These are phyloP conservation scores for Lactarius deliciosus DNA, from an alignment of 768 basidiomycete species.

Conservation along the genomic window DNA sequence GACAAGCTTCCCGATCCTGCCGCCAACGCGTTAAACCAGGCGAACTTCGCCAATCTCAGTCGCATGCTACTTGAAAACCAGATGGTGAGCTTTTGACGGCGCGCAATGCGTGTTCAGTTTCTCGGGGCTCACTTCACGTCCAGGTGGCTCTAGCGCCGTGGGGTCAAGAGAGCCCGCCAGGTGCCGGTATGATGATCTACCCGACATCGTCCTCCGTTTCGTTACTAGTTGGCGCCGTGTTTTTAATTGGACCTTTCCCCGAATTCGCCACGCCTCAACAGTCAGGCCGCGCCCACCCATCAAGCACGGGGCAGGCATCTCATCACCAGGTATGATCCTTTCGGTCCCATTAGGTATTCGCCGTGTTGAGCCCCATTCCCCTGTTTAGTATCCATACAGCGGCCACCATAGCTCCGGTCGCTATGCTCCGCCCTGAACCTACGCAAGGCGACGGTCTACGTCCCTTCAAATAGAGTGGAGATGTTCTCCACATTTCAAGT, in stretches of 20 bases:
- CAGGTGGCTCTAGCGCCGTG: slow-evolving; percentile 28
- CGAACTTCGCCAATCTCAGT: slow-evolving; percentile 55
- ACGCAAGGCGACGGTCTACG: neutral
- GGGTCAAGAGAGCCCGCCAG: slow-evolving; percentile 23
- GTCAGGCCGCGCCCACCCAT: slow-evolving; percentile 9
- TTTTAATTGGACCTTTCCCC: slow-evolving; percentile 49
- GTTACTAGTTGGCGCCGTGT: slow-evolving; percentile 27
- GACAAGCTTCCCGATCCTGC: slow-evolving; percentile 54
- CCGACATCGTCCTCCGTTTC: slow-evolving; percentile 22
- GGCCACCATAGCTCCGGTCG: slow-evolving; percentile 20
- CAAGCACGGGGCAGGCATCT: slow-evolving; percentile 46
- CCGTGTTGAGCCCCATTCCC: neutral
- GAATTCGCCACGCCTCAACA: slow-evolving; percentile 36
- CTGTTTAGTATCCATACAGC: slow-evolving; percentile 21
- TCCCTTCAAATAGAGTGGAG: neutral
- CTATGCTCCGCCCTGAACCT: slow-evolving; percentile 16
- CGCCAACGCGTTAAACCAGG: slow-evolving; percentile 50
- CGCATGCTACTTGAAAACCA: slow-evolving; percentile 51
- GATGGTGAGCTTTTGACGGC: slow-evolving; percentile 42
- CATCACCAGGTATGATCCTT: slow-evolving; percentile 21
- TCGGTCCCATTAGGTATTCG: neutral
- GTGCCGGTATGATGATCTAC: slow-evolving; percentile 29
- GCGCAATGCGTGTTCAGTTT: neutral
- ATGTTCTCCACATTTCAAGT: neutral
- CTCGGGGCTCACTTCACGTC: neutral